A percentile compares a stretch with the other conserved stretches of the same genome.
Conservation (phyloP, 306 rosid species). For the Lathyrus aphaca region DNA sequence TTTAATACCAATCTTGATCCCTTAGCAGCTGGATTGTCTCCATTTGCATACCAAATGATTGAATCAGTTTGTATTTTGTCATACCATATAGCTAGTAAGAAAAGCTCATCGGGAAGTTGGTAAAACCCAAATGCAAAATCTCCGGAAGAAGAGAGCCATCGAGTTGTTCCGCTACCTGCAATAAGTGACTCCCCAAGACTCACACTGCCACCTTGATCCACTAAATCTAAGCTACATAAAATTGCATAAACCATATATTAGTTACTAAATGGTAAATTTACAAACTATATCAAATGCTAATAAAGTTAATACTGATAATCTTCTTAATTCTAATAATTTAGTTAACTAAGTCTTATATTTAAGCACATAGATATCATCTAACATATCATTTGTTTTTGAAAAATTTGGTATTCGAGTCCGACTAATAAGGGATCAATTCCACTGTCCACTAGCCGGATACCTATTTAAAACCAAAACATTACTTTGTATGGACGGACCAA, state of each 20-base stretch:
- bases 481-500: too few species aligned
- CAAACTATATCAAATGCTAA: background rate
- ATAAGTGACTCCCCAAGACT: constrained; percentile 21
- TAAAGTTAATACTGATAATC: background rate
- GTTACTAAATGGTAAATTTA: background rate
- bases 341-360: too few species aligned
- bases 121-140: constrained; percentile 47
- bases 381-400: too few species aligned
- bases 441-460: too few species aligned
- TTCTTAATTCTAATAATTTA: too few species aligned
- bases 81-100: constrained; percentile 41
- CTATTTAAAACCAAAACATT: too few species aligned
- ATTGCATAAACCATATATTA: background rate
- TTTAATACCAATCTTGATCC: constrained; percentile 38
- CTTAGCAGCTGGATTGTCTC: constrained; percentile 17
- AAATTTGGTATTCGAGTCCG: too few species aligned
- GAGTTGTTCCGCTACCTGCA: constrained; percentile 12
- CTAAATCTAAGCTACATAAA: background rate
- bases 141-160: constrained; percentile 39
- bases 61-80: constrained; percentile 10
- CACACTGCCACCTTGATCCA: background rate
- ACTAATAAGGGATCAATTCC: too few species aligned
- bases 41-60: constrained; percentile 41
- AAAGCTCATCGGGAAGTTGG: constrained; percentile 14
- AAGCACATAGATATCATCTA: too few species aligned